Conservation (phyloP, 2,329 filamentous ascomycete species). For the Fusarium sp. region DNA sequence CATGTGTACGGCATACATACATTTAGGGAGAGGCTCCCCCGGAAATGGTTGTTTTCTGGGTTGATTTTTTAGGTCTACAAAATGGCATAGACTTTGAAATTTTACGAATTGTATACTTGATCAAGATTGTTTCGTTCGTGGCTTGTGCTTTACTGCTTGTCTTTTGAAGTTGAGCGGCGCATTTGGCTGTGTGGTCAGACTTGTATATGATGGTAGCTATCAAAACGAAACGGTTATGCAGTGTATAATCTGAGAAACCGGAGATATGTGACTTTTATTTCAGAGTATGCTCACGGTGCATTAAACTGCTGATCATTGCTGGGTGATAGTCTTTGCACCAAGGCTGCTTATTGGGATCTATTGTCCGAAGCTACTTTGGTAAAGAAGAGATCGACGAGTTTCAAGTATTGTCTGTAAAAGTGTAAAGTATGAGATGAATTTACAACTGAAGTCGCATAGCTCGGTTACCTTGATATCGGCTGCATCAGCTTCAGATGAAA, state of each 20-base stretch:
- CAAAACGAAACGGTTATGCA: neutral
- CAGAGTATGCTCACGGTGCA: neutral
- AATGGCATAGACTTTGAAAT: slow-evolving; percentile 22
- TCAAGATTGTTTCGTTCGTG: neutral
- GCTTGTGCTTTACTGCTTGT: neutral
- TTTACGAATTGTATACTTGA: neutral
- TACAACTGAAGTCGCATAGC: too few relatives aligned
- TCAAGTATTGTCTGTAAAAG: neutral
- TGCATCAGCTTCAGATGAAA: neutral
- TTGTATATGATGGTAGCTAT: neutral
- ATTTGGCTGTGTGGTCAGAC: neutral
- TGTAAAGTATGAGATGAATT: neutral
- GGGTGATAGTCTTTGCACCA: neutral
- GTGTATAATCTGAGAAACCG: neutral
- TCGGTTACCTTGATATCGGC: neutral
- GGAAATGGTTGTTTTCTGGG: slow-evolving; percentile 8
- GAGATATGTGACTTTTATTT: too few relatives aligned
- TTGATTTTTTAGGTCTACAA: neutral
- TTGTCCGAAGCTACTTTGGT: neutral
- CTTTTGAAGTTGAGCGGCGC: neutral
- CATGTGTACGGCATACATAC: slow-evolving; percentile 27
- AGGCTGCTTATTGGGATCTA: neutral
- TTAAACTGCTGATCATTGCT: neutral
- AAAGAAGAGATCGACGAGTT: neutral
- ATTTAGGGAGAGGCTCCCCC: slow-evolving; percentile 30